phyloP scores from a whole-genome alignment of 2,329 filamentous ascomycete species.

The Fusarium verticillioides region DNA sequence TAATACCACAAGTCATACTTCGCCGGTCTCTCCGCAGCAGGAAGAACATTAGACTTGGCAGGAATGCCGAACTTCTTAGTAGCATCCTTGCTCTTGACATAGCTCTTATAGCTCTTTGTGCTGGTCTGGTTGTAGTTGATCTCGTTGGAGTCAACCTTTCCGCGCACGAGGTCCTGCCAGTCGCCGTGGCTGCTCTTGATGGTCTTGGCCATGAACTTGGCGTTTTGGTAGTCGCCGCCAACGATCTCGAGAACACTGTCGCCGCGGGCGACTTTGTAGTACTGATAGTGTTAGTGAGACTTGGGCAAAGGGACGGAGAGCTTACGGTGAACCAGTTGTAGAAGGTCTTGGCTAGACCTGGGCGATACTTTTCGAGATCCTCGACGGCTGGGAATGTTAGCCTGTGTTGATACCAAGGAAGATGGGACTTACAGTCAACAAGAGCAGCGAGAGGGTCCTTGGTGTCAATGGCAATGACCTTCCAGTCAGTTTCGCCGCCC shows the following conservation, averaged over 20 bases:
- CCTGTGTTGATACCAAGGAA: too few relatives aligned
- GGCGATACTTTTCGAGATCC: slow-evolving; percentile 54
- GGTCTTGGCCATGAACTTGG: slow-evolving; percentile 46
- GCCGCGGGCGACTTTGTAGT: slow-evolving; percentile 55
- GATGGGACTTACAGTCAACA: slow-evolving; percentile 47
- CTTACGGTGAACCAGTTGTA: slow-evolving; percentile 55
- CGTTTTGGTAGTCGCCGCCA: slow-evolving; percentile 51
- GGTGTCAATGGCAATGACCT: slow-evolving; percentile 53
- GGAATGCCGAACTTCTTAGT: slow-evolving; percentile 49
- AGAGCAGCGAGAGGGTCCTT: slow-evolving; percentile 51
- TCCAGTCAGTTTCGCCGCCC: slow-evolving; percentile 55
- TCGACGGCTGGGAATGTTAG: slow-evolving; percentile 46
- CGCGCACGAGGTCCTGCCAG: slow-evolving; percentile 54
- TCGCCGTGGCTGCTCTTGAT: slow-evolving; percentile 52
- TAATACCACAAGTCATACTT: slow-evolving; percentile 54
- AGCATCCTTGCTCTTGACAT: slow-evolving; percentile 47
- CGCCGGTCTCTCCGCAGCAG: slow-evolving; percentile 46
- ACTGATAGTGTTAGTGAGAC: slow-evolving; percentile 34
- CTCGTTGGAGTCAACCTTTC: slow-evolving; percentile 50
- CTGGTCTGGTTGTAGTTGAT: slow-evolving; percentile 57
- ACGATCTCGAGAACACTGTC: slow-evolving; percentile 51
- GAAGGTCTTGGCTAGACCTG: slow-evolving; percentile 49
- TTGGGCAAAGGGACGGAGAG: rapidly evolving
- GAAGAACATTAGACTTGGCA: slow-evolving; percentile 43
- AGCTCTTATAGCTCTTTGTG: slow-evolving; percentile 47